Conservation (phyloP, 371 early-diverging fungal genomes). For the Mycotypha africana region DNA sequence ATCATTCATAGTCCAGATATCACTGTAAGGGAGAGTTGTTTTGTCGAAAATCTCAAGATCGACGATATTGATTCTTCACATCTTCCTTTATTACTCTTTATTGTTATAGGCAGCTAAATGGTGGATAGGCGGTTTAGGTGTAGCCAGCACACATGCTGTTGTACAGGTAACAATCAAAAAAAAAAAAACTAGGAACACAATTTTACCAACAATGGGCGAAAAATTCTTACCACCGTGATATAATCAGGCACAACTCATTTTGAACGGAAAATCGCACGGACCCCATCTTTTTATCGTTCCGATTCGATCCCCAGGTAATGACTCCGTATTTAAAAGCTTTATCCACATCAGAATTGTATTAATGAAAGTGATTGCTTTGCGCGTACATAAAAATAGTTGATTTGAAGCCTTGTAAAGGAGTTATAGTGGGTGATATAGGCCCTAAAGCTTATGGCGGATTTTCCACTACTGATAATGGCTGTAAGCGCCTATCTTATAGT, state of each 20-base stretch:
- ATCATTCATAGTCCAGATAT: constrained; percentile 76
- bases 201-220: too few species aligned
- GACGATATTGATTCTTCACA: neutral
- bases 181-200: too few species aligned
- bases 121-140: constrained; percentile 85
- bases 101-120: constrained; percentile 64
- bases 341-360: too few species aligned
- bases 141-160: constrained; percentile 67
- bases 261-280: constrained; percentile 70
- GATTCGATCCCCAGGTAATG: constrained; percentile 61
- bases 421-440: constrained; percentile 86
- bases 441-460: constrained; percentile 73
- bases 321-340: too few species aligned
- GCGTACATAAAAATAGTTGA: constrained; percentile 37
- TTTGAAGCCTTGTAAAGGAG: constrained; percentile 67
- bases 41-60: too few species aligned
- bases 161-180: constrained; percentile 44
- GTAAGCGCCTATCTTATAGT: constrained; percentile 36
- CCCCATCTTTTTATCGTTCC: constrained; percentile 84
- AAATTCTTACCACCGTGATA: neutral
- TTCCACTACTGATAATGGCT: constrained; percentile 78
- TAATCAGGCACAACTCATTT: constrained; percentile 67
- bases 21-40: constrained; percentile 49
- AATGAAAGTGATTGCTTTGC: neutral
- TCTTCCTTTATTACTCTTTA: neutral